Evolutionary conservation across 2,329 filamentous ascomycete genomes (phyloP).

Genomic region (Cryphonectria parasitica): DNA sequence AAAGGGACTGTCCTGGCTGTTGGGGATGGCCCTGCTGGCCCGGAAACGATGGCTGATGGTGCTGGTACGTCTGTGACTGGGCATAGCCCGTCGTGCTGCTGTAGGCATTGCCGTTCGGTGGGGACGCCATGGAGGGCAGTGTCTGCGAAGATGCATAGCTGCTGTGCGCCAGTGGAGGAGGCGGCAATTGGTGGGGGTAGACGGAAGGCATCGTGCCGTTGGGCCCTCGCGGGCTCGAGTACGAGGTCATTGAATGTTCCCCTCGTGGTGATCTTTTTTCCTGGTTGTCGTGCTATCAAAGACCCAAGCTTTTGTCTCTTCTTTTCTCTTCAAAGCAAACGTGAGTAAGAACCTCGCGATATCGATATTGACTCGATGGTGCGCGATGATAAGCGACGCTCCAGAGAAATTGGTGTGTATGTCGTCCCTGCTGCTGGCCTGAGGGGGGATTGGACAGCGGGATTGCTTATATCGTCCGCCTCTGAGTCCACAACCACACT

Average conservation of each 20-base stretch:
- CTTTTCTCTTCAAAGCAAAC: too few species aligned
- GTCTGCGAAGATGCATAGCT: conserved; percentile 25
- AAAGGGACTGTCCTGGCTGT: conserved; percentile 22
- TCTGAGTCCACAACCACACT: not conserved
- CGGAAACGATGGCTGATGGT: conserved; percentile 26
- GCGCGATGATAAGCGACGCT: not conserved
- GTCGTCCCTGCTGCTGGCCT: not conserved
- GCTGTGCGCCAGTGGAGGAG: conserved; percentile 24
- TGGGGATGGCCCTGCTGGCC: conserved; percentile 26
- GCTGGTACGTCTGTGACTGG: conserved; percentile 27
- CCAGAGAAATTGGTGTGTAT: not conserved
- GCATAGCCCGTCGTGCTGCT: conserved; percentile 19
- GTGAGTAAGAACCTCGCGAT: not conserved
- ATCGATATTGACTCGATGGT: not conserved
- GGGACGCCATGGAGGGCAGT: conserved; percentile 26
- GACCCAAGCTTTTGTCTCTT: not conserved
- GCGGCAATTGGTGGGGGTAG: conserved; percentile 27
- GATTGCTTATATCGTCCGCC: not conserved
- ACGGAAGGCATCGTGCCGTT: conserved; percentile 27
- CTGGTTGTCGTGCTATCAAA: not conserved
- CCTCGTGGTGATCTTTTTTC: not conserved
- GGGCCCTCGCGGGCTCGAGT: conserved; percentile 23
- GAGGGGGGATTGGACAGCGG: not conserved
- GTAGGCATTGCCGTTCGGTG: conserved; percentile 25
- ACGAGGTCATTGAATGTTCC: conserved; percentile 23